Evolutionary conservation across 2,329 filamentous ascomycete genomes (phyloP).

Genomic region (Epichloe uncinata): DNA sequence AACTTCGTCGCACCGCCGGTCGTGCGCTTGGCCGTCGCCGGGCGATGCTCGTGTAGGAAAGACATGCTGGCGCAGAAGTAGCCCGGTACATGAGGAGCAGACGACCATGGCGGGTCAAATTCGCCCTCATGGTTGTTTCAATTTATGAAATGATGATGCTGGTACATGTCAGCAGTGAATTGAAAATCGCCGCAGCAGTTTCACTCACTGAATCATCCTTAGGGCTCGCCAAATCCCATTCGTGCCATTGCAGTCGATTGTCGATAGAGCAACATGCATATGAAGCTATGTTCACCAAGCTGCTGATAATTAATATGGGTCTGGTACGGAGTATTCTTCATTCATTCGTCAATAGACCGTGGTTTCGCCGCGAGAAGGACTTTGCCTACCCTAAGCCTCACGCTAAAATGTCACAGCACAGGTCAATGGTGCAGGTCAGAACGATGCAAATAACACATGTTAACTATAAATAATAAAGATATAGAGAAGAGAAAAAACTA

Average conservation of each 20-base stretch:
- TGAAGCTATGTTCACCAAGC: neutral
- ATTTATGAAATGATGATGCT: constrained; percentile 12
- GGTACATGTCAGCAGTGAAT: neutral
- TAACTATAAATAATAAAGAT: too few species aligned
- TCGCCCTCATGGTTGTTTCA: constrained; percentile 29
- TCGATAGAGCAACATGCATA: neutral
- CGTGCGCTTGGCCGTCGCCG: constrained; percentile 16
- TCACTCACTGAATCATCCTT: neutral
- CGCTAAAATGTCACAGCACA: too few species aligned
- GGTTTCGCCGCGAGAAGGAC: too few species aligned
- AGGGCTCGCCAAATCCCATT: neutral
- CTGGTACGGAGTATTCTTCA: neutral
- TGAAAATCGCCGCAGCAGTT: neutral
- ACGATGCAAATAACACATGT: too few species aligned
- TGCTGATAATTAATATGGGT: constrained; percentile 2
- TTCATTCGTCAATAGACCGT: too few species aligned
- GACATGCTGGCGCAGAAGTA: constrained; percentile 19
- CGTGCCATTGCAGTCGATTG: neutral
- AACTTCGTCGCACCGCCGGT: constrained; percentile 11
- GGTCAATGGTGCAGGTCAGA: too few species aligned
- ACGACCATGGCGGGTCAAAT: constrained; percentile 30
- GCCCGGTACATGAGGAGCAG: constrained; percentile 24
- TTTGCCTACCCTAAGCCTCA: too few species aligned
- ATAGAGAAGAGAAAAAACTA: too few species aligned
- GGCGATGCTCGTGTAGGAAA: constrained; percentile 16